These are phyloP conservation scores for sunflower (Helianthus annuus) DNA, from an alignment of 129 eudicot genomes.

Conservation along the genomic window DNA sequence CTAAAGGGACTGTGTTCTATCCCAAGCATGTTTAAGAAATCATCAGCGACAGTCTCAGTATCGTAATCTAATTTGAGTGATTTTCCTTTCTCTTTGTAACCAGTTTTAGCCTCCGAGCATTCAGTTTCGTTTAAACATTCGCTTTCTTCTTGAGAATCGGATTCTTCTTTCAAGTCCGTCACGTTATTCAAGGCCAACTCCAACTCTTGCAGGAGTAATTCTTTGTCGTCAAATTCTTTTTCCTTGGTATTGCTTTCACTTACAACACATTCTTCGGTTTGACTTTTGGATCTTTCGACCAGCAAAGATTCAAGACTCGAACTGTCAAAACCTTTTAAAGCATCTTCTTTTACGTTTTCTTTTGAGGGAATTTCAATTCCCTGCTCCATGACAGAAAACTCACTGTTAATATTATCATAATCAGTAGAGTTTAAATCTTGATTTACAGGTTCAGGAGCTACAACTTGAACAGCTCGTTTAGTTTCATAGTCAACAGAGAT, in stretches of 20 bases:
- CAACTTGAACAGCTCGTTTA: conserved; percentile 34
- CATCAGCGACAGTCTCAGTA: conserved; percentile 65
- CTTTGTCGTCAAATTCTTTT: conserved; percentile 47
- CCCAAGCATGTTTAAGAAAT: conserved; percentile 76
- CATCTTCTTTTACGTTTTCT: conserved; percentile 28
- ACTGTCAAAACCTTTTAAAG: conserved; percentile 13
- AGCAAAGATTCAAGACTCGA: conserved; percentile 21
- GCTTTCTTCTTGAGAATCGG: conserved; percentile 61
- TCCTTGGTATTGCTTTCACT: conserved; percentile 32
- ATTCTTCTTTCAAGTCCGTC: conserved; percentile 52
- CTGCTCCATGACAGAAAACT: conserved; percentile 46
- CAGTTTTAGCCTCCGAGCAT: conserved; percentile 25
- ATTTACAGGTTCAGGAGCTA: conserved; percentile 35
- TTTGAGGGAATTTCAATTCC: conserved; percentile 43
- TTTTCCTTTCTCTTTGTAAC: conserved; percentile 41
- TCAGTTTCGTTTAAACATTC: conserved; percentile 33
- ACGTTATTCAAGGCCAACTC: conserved; percentile 60
- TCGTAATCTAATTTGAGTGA: conserved; percentile 62
- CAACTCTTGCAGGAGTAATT: conserved; percentile 63
- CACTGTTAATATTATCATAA: conserved; percentile 36
- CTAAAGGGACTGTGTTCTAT: conserved; percentile 70
- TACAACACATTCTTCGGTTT: conserved; percentile 35
- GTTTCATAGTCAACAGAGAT: conserved; percentile 38
- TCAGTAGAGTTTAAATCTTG: conserved; percentile 24
- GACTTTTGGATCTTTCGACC: conserved; percentile 23